A percentile compares a stretch with the other conserved stretches of the same genome.
phyloP scores from a whole-genome alignment of 2,329 filamentous ascomycete species.

The Trichophyton schoenleinii region DNA sequence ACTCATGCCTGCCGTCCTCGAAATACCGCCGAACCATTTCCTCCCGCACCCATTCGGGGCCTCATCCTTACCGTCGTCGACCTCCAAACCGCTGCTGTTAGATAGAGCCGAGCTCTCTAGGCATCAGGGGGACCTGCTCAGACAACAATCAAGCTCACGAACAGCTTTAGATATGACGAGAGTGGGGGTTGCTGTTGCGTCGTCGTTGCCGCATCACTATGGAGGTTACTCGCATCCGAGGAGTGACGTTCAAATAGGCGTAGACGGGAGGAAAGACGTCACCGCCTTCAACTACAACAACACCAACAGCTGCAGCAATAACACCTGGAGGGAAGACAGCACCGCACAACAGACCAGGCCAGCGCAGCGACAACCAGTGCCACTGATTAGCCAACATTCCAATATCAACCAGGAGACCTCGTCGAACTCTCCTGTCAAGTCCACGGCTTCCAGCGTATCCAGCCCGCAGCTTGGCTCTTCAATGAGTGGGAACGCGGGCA shows the following conservation, averaged over 20 bases:
- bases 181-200: background rate
- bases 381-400: slow-evolving; percentile 1
- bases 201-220: slow-evolving; percentile 17
- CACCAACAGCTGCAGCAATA: slow-evolving; percentile 11
- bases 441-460: slow-evolving; percentile 31
- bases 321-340: slow-evolving; percentile 5
- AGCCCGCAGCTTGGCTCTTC: slow-evolving; percentile 59
- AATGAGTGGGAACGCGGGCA: slow-evolving; percentile 64
- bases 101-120: slow-evolving; percentile 14
- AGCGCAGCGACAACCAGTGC: slow-evolving; percentile 17
- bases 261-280: slow-evolving; percentile 3
- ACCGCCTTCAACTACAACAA: background rate
- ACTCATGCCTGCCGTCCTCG: slow-evolving; percentile 6
- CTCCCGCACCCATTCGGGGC: background rate
- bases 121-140: background rate
- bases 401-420: background rate
- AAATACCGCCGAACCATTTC: slow-evolving; percentile 4
- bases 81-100: slow-evolving; percentile 38
- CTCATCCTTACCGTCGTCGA: slow-evolving; percentile 11
- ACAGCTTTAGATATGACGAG: background rate
- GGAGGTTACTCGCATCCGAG: background rate
- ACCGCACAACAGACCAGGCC: slow-evolving; percentile 14
- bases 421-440: slow-evolving; percentile 18
- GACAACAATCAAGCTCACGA: background rate
- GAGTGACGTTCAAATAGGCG: background rate